Evolutionary conservation across 768 basidiomycete genomes (phyloP).

Genomic region (Boletus reticulatus): DNA sequence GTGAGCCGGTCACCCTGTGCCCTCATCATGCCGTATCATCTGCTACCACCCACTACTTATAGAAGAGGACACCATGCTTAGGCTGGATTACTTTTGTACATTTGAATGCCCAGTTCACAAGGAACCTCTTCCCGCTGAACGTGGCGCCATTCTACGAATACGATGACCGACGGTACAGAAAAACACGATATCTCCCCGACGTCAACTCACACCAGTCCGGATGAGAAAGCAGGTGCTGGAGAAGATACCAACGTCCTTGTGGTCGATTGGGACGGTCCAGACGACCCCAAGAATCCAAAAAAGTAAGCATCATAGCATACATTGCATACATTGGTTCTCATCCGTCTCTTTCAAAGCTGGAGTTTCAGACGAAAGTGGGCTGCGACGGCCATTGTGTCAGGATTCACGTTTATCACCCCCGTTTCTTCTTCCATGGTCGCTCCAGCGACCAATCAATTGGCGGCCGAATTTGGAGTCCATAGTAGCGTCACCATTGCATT

Average conservation of each 20-base stretch:
- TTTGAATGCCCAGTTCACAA: background rate
- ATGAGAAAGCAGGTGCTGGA: background rate
- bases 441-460: slow-evolving; percentile 55
- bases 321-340: background rate
- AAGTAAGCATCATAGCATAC: slow-evolving; percentile 38
- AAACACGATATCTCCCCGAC: slow-evolving; percentile 1
- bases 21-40: background rate
- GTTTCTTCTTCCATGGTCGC: slow-evolving; percentile 76
- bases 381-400: slow-evolving; percentile 60
- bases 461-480: slow-evolving; percentile 52
- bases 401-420: slow-evolving; percentile 66
- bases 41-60: background rate
- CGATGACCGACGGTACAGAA: background rate
- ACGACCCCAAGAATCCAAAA: slow-evolving; percentile 58
- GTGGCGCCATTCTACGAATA: background rate
- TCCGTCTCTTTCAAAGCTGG: slow-evolving; percentile 44
- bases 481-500: slow-evolving; percentile 49
- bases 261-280: slow-evolving; percentile 64
- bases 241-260: slow-evolving; percentile 20
- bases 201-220: background rate
- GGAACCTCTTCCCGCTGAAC: background rate
- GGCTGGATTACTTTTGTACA: too few species aligned
- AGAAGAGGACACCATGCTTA: background rate
- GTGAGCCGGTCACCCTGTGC: background rate
- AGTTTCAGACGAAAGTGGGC: slow-evolving; percentile 57